phyloP scores from a whole-genome alignment of 2,329 filamentous ascomycete species.

The Xylaria sp. region DNA sequence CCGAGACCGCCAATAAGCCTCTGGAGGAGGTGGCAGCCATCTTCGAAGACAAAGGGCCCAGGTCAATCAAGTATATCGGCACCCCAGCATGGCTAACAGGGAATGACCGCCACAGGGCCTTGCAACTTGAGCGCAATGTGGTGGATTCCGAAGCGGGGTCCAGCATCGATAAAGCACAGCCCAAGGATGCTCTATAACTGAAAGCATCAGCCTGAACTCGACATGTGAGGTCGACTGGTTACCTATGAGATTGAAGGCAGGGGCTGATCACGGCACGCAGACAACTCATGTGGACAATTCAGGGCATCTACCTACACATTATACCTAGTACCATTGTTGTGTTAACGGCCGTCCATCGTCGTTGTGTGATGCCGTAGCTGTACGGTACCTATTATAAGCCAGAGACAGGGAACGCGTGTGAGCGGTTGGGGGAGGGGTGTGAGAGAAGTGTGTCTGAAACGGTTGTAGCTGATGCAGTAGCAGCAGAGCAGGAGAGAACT shows the following conservation, averaged over 20 bases:
- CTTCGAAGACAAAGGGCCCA: conserved; percentile 38
- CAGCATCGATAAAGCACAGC: conserved; percentile 25
- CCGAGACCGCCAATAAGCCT: conserved; percentile 51
- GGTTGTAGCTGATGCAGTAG: not conserved
- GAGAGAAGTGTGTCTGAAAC: conserved; percentile 13
- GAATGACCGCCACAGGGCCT: conserved; percentile 34
- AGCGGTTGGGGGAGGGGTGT: conserved; percentile 13
- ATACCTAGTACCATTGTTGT: not conserved
- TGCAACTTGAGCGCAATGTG: conserved; percentile 33
- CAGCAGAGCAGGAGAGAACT: too few species aligned
- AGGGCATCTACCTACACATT: not conserved
- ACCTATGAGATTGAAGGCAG: not conserved
- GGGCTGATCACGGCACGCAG: not conserved
- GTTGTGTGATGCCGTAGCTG: not conserved
- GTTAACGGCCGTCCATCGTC: not conserved
- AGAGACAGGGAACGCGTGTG: not conserved
- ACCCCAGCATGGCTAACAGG: conserved; percentile 40
- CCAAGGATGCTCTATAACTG: not conserved
- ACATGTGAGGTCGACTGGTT: not conserved
- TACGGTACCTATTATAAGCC: not conserved
- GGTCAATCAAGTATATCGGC: conserved; percentile 36
- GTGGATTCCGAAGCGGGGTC: conserved; percentile 34
- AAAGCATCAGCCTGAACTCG: conserved; percentile 3
- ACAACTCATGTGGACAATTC: not conserved
- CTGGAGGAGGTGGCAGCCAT: conserved; percentile 49